A percentile compares a stretch with the other conserved stretches of the same genome.
Conservation (phyloP, 495 filamentous ascomycete genomes). For the Ramalina intermedia region DNA sequence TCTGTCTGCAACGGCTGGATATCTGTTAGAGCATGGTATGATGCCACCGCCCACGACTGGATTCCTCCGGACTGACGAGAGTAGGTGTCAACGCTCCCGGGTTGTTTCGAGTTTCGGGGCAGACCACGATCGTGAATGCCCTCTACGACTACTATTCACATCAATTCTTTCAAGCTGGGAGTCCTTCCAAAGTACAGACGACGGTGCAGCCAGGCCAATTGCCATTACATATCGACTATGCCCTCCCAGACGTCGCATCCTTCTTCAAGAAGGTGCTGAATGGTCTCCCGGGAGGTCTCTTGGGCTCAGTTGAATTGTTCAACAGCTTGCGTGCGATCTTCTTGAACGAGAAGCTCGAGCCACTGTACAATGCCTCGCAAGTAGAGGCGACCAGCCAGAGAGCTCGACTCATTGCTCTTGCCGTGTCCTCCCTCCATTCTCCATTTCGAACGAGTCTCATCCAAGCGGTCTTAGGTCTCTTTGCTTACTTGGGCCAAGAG, state of each 20-base stretch:
- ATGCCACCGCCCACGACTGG: background rate
- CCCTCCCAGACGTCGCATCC: conserved; percentile 55
- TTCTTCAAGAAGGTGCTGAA: conserved; percentile 56
- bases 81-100: conserved; percentile 35
- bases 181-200: conserved; percentile 11
- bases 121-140: conserved; percentile 34
- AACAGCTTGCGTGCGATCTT: conserved; percentile 50
- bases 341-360: conserved; percentile 28
- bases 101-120: conserved; percentile 52
- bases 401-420: conserved; percentile 49
- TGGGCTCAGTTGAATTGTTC: conserved; percentile 54
- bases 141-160: conserved; percentile 49
- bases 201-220: conserved; percentile 14
- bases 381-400: conserved; percentile 38
- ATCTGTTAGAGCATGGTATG: conserved; percentile 53
- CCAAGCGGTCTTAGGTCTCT: conserved; percentile 50
- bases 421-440: conserved; percentile 39
- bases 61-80: conserved; percentile 10
- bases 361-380: conserved; percentile 30
- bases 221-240: conserved; percentile 8
- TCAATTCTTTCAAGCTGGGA: conserved; percentile 27
- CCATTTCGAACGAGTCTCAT: conserved; percentile 47
- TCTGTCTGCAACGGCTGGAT: conserved; percentile 54
- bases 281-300: conserved; percentile 57
- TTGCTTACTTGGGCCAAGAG: conserved; percentile 37